Conservation (phyloP, 1,284 basidiomycete genomes). For the Takashimella tepidaria region DNA sequence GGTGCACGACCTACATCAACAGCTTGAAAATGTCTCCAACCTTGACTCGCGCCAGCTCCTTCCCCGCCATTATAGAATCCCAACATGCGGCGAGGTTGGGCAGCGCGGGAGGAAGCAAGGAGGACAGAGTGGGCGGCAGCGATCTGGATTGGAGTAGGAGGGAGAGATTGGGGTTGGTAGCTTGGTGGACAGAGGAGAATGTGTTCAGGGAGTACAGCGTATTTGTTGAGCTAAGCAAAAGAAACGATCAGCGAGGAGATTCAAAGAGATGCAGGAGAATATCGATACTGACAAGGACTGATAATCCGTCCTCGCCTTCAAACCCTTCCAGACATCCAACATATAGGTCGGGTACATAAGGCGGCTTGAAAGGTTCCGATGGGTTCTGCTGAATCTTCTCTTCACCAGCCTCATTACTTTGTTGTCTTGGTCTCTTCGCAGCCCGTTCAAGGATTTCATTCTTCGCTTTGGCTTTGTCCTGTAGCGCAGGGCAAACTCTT, state of each 20-base stretch:
- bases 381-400: slow-evolving; percentile 5
- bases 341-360: slow-evolving; percentile 67
- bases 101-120: slow-evolving; percentile 56
- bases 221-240: slow-evolving; percentile 47
- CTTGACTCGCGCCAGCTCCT: slow-evolving; percentile 77
- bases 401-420: neutral
- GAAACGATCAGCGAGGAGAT: neutral
- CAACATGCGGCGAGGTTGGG: slow-evolving; percentile 54
- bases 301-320: slow-evolving; percentile 60
- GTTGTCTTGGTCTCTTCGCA: neutral
- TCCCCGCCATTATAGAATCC: slow-evolving; percentile 84
- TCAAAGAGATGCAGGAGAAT: slow-evolving; percentile 1
- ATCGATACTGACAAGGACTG: slow-evolving; percentile 59
- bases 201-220: slow-evolving; percentile 71
- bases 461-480: slow-evolving; percentile 57
- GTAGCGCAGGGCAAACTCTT: slow-evolving; percentile 70
- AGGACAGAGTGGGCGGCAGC: slow-evolving; percentile 66
- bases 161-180: slow-evolving; percentile 60
- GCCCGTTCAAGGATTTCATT: slow-evolving; percentile 17
- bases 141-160: slow-evolving; percentile 70
- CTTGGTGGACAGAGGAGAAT: slow-evolving; percentile 56
- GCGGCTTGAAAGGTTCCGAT: slow-evolving; percentile 69
- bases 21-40: slow-evolving; percentile 81
- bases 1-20: slow-evolving; percentile 62
- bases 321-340: slow-evolving; percentile 66